Base-by-base conservation (phyloP, 192 early-diverging fungal genomes). In the Chytriomyces sp. region DNA sequence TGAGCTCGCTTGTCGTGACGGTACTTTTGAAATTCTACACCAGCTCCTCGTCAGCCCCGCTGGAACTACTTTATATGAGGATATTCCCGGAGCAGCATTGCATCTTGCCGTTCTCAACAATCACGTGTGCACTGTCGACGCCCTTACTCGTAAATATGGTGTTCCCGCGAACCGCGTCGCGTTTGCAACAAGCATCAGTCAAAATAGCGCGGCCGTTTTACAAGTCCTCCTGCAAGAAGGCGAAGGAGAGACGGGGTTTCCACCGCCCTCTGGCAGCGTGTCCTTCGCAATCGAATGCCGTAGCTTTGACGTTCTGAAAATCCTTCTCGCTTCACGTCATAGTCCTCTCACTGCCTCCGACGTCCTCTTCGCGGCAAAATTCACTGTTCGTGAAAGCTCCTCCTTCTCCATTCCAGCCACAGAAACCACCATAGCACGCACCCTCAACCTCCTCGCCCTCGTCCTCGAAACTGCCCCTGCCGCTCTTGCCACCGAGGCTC, bases 301-400 rank as follows among this genome's bases (percentile, higher is more conserved):
- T 17, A 68, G 65, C 34, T 55, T 54, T 17, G 33, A 55, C 14
- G 52, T 44, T 28, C 34, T 68, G 33, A 34, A 55, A 55, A 6
- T 68, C 12, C 44, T 68, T 22, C 52, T 68, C 19, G 53, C 6
- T 6, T 55, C 30, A 26, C 14, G 52, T 8, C 14, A 5, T 33
- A 55, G 65, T 28, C 30, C 32, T 17, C 52, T 68, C 5, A 36
- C 65, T 12, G 65, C 65, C 5, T 55, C 65, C 30, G 65, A 68
- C 25, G 65, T 68, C 6, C 37, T 68, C 31, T 68, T 68, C 36
- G 65, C 65, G 0, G 52, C 65, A 17, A 53, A 56, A 55, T 68
- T 31, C 37, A 64, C 22, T 30, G 22, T 64, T 4, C n/a, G n/a
- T 26, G 28, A 10, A 22, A 30, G 28, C 17, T 30, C 30, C 55